These are phyloP conservation scores for Petasospora rhodanensis DNA, from an alignment of 1,139 yeast species.

Conservation along the genomic window DNA sequence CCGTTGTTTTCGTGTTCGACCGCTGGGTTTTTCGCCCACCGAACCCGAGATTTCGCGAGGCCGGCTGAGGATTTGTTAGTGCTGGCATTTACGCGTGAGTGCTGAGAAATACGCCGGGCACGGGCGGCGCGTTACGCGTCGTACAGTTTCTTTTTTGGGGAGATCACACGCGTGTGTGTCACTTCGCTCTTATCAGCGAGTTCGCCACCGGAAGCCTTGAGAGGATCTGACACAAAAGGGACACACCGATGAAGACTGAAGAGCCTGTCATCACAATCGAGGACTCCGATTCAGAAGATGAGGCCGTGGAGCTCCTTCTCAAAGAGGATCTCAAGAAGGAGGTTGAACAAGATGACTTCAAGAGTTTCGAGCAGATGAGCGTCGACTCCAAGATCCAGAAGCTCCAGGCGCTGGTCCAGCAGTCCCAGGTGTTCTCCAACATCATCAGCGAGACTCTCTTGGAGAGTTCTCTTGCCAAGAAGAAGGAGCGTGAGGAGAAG, in stretches of 20 bases:
- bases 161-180: neutral
- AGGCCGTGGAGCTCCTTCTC: slow-evolving; percentile 23
- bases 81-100: slow-evolving; percentile 7
- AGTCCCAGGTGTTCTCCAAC: slow-evolving; percentile 78
- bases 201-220: no score
- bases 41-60: neutral
- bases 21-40: no score
- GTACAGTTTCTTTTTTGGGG: neutral
- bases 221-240: no score
- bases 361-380: slow-evolving; percentile 39
- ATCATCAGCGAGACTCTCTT: slow-evolving; percentile 75
- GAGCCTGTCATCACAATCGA: no score
- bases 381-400: slow-evolving; percentile 49
- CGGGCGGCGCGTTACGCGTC: no score
- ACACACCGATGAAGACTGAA: no score
- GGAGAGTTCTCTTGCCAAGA: slow-evolving; percentile 36
- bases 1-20: no score
- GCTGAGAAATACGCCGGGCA: no score
- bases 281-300: slow-evolving; percentile 19
- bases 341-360: slow-evolving; percentile 23
- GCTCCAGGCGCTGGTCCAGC: slow-evolving; percentile 67
- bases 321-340: slow-evolving; percentile 11
- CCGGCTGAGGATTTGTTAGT: slow-evolving; percentile 1
- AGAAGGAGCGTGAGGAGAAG: slow-evolving; percentile 26
- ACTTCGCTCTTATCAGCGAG: no score